These are phyloP conservation scores for Xylaria sp. DNA, from an alignment of 2,329 filamentous ascomycete species.

Conservation along the genomic window DNA sequence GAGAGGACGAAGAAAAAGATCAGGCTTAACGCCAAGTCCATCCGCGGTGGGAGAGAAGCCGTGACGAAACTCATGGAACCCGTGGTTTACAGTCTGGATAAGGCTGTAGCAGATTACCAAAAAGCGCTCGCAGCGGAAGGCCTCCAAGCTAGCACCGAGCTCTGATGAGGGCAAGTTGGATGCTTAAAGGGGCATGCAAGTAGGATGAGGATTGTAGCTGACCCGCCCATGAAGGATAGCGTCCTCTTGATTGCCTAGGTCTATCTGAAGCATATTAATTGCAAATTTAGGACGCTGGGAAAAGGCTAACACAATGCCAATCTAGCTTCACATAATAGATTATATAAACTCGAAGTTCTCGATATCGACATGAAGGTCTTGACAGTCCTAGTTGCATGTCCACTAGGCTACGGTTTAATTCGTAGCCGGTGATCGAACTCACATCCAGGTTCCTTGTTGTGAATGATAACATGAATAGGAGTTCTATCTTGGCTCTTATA, in stretches of 20 bases:
- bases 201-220: constrained; percentile 6
- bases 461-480: background rate
- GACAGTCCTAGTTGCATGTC: background rate
- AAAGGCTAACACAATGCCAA: background rate
- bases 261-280: constrained; percentile 4
- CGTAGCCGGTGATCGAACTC: background rate
- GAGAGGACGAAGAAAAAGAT: constrained; percentile 79
- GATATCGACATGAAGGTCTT: background rate
- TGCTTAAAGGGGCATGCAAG: background rate
- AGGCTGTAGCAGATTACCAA: constrained; percentile 76
- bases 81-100: constrained; percentile 74
- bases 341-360: background rate
- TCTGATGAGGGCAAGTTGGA: constrained; percentile 35
- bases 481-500: background rate
- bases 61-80: constrained; percentile 82
- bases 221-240: background rate
- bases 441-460: background rate
- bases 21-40: constrained; percentile 72
- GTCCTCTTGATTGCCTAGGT: background rate
- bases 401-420: background rate
- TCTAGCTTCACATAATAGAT: background rate
- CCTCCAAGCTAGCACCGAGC: constrained; percentile 59
- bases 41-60: constrained; percentile 79
- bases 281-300: background rate
- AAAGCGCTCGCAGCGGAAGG: constrained; percentile 74